Evolutionary conservation across 192 early-diverging fungal genomes (phyloP).

Genomic region (Backusella tarrabulga): DNA sequence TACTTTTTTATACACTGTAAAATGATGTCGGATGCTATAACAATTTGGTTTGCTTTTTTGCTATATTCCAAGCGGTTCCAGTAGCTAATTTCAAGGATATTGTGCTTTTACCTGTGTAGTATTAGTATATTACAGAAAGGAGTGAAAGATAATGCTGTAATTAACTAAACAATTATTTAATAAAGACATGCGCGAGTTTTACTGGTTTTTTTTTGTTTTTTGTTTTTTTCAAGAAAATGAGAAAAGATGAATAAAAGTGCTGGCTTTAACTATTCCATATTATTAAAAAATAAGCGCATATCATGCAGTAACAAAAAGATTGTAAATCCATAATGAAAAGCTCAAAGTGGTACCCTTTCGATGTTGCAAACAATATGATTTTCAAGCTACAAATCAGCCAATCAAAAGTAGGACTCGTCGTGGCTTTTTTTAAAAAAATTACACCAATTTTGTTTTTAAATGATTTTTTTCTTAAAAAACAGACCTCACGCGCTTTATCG

Average conservation of each 20-base stretch:
- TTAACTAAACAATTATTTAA: background rate
- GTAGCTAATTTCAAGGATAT: too few relatives aligned
- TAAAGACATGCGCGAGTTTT: background rate
- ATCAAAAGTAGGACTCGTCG: background rate
- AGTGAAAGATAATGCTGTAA: too few relatives aligned
- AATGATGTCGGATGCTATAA: background rate
- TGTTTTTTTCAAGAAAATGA: too few relatives aligned
- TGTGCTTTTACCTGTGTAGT: background rate
- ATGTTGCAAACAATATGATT: too few relatives aligned
- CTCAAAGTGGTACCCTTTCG: too few relatives aligned
- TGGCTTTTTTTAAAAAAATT: background rate
- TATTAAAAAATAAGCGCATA: too few relatives aligned
- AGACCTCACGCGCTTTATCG: background rate
- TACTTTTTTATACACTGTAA: background rate
- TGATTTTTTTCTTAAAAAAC: background rate
- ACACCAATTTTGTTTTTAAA: slow-evolving; percentile 31
- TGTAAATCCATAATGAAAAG: too few relatives aligned
- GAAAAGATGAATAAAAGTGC: background rate
- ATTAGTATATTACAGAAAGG: background rate
- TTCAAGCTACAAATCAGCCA: too few relatives aligned
- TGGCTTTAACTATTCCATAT: background rate
- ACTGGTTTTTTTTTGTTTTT: background rate
- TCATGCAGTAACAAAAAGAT: too few relatives aligned
- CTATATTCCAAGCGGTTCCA: too few relatives aligned
- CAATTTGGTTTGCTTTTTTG: background rate